Evolutionary conservation across 306 rosid genomes (phyloP).

Genomic region (Psophocarpus tetragonolobus): DNA sequence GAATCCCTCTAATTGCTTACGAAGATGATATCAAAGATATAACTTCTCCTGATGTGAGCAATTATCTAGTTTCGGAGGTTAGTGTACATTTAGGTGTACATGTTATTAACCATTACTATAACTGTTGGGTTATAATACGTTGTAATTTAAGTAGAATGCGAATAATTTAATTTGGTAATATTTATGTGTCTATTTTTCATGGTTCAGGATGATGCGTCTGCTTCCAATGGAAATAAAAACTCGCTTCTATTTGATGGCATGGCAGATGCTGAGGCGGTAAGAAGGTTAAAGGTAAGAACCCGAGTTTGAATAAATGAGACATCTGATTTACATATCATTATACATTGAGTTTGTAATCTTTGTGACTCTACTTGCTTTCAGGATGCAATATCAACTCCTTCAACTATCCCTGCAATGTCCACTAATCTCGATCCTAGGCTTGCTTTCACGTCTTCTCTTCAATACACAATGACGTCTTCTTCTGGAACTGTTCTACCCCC

Average conservation of each 20-base stretch:
- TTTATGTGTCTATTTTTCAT: neutral
- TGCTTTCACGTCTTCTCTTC: constrained; percentile 37
- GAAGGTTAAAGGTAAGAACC: constrained; percentile 67
- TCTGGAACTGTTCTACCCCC: constrained; percentile 56
- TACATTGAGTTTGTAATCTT: neutral
- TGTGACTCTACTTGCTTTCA: constrained; percentile 21
- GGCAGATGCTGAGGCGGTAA: constrained; percentile 77
- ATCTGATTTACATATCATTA: neutral
- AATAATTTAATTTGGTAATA: neutral
- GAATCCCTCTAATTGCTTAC: constrained; percentile 60
- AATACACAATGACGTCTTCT: constrained; percentile 36
- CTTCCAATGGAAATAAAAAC: constrained; percentile 72
- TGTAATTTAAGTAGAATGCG: constrained; percentile 1
- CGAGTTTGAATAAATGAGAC: constrained; percentile 13
- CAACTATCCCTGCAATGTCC: constrained; percentile 45
- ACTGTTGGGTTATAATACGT: neutral
- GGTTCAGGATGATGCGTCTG: constrained; percentile 72
- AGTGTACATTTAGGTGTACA: constrained; percentile 21
- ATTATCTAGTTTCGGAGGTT: constrained; percentile 84
- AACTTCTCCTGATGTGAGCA: constrained; percentile 80
- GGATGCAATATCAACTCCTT: constrained; percentile 59
- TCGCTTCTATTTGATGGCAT: constrained; percentile 65
- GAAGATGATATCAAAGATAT: constrained; percentile 73
- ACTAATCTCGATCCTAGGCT: constrained; percentile 62
- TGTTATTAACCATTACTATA: neutral